phyloP scores from a whole-genome alignment of 2,329 filamentous ascomycete genomes.

The Aureobasidium zeae region DNA sequence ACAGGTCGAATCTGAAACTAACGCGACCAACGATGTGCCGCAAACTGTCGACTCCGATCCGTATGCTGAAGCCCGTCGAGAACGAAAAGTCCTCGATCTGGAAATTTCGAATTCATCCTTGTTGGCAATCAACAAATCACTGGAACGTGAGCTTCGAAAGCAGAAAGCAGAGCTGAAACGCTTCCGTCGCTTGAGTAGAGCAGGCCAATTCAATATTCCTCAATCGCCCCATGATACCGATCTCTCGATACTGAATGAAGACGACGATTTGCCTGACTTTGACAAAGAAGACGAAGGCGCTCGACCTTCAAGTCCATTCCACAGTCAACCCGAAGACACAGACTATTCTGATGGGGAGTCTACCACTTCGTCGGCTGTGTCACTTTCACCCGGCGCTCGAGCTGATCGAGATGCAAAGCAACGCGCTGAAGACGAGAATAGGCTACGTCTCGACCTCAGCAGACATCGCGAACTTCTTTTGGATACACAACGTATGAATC shows the following conservation, averaged over 20 bases:
- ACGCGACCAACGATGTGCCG: conserved; percentile 41
- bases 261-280: conserved; percentile 29
- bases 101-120: conserved; percentile 95
- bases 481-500: conserved; percentile 91
- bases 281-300: conserved; percentile 27
- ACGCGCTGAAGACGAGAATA: conserved; percentile 67
- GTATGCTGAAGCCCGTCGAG: conserved; percentile 78
- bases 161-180: conserved; percentile 81
- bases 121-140: conserved; percentile 84
- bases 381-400: conserved; percentile 30
- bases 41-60: too few species aligned
- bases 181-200: conserved; percentile 74
- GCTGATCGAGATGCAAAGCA: conserved; percentile 41
- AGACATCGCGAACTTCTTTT: conserved; percentile 83
- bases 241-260: conserved; percentile 21
- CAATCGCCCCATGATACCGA: conserved; percentile 1
- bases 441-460: conserved; percentile 72
- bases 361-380: conserved; percentile 22
- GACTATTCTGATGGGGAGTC: conserved; percentile 27
- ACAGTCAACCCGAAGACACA: conserved; percentile 12
- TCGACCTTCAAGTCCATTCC: conserved; percentile 20
- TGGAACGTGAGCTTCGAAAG: conserved; percentile 85
- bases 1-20: neutral
- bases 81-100: conserved; percentile 89
- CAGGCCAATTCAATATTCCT: conserved; percentile 60